Evolutionary conservation across 169 alveolate species (phyloP).

Genomic region (Cytauxzoon felis): DNA sequence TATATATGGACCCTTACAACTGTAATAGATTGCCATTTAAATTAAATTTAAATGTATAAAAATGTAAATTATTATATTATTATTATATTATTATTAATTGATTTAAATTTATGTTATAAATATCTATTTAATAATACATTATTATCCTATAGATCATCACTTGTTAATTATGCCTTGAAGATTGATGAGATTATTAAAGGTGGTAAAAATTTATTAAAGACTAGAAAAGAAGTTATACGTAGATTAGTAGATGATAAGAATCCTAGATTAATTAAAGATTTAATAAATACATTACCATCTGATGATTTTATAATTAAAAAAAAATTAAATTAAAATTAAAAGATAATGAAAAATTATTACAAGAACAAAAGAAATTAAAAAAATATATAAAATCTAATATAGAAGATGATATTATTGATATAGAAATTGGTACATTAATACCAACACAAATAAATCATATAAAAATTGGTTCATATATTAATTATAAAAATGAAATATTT

Average conservation of each 20-base stretch:
- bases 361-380: neutral
- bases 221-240: constrained; percentile 6
- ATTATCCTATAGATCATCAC: too few species aligned
- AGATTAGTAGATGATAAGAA: constrained; percentile 13
- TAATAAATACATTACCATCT: constrained; percentile 1
- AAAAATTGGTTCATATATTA: constrained; percentile 14
- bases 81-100: neutral
- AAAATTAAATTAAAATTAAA: neutral
- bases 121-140: neutral
- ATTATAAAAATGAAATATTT: constrained; percentile 35
- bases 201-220: too few species aligned
- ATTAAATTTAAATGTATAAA: too few species aligned
- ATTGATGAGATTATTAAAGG: too few species aligned
- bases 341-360: neutral
- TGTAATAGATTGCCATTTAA: too few species aligned
- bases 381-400: neutral
- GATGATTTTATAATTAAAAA: neutral
- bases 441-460: constrained; percentile 57
- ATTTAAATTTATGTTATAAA: neutral
- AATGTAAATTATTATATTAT: neutral
- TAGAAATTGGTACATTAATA: constrained; percentile 19
- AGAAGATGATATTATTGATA: neutral
- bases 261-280: constrained; percentile 19
- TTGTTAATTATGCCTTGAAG: too few species aligned
- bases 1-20: too few species aligned